Conservation (phyloP, 1,284 basidiomycete species). For the Tilletia setariae region DNA sequence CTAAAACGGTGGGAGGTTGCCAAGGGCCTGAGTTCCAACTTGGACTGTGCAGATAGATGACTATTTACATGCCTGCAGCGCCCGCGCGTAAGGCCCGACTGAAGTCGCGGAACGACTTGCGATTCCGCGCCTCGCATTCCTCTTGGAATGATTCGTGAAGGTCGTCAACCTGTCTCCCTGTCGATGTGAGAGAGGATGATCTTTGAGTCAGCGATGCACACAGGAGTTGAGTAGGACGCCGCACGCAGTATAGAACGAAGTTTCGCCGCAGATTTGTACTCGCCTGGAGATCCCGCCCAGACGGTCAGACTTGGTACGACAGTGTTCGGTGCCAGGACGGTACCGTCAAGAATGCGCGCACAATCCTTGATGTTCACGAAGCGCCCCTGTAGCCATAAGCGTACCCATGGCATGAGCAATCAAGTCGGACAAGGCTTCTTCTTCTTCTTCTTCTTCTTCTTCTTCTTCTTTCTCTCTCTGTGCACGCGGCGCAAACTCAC, state of each 20-base stretch:
- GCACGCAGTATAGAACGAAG: too few species aligned
- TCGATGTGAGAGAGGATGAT: background rate
- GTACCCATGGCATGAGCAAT: background rate
- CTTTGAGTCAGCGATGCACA: background rate
- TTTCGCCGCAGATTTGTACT: too few species aligned
- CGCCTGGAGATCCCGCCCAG: slow-evolving; percentile 86
- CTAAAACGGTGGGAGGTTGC: too few species aligned
- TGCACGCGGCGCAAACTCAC: slow-evolving; percentile 59
- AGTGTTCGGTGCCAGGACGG: slow-evolving; percentile 84
- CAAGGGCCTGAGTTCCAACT: background rate
- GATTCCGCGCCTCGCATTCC: slow-evolving; percentile 13
- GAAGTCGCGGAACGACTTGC: background rate
- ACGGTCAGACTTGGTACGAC: slow-evolving; percentile 83
- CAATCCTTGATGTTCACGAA: slow-evolving; percentile 97
- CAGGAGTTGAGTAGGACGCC: too few species aligned
- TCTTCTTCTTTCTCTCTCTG: too few species aligned
- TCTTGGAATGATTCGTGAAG: slow-evolving; percentile 16
- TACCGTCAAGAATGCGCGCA: slow-evolving; percentile 78
- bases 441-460: too few species aligned
- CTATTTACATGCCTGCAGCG: background rate
- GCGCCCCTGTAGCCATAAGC: slow-evolving; percentile 68
- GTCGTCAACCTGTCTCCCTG: slow-evolving; percentile 8
- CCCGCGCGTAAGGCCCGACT: slow-evolving; percentile 7
- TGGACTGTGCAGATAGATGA: too few species aligned
- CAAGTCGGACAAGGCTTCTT: slow-evolving; percentile 10